Evolutionary conservation across 768 basidiomycete genomes (phyloP).

Genomic region (Auricularia sp.): DNA sequence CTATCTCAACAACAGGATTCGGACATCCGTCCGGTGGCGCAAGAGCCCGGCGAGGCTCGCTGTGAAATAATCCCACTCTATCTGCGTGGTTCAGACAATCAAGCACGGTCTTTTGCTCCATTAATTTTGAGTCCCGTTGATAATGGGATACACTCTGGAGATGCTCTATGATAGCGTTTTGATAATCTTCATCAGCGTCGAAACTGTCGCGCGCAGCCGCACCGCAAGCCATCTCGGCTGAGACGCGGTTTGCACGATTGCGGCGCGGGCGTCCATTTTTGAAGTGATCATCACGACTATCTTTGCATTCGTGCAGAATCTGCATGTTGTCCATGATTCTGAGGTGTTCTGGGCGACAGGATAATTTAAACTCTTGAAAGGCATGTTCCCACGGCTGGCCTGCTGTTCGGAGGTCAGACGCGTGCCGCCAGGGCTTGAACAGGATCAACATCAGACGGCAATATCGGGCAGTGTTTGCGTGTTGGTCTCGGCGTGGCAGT

Average conservation of each 20-base stretch:
- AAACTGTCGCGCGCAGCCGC: conserved; percentile 2
- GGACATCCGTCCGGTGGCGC: neutral
- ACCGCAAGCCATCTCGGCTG: neutral
- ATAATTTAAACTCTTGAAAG: conserved; percentile 14
- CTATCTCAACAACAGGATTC: neutral
- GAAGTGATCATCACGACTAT: conserved; percentile 13
- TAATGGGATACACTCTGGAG: conserved; percentile 6
- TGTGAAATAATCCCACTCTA: conserved; percentile 5
- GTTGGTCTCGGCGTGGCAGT: conserved; percentile 22
- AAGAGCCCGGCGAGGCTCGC: neutral
- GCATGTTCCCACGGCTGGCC: conserved; percentile 21
- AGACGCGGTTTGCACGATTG: neutral
- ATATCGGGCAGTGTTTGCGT: conserved; percentile 13
- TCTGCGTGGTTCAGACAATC: conserved; percentile 8
- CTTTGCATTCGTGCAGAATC: conserved; percentile 28
- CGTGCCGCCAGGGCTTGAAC: conserved; percentile 17
- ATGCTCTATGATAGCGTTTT: conserved; percentile 13
- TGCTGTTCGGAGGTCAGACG: conserved; percentile 14
- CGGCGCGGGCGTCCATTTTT: conserved; percentile 5
- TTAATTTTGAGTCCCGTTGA: conserved; percentile 1
- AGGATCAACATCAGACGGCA: conserved; percentile 22
- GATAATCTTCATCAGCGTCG: conserved; percentile 1
- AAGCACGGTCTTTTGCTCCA: neutral
- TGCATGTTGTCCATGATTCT: conserved; percentile 31
- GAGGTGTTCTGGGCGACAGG: conserved; percentile 5